These are phyloP conservation scores for Rhynchospora tenuis DNA, from an alignment of 176 grass and related monocot genomes.

Conservation along the genomic window DNA sequence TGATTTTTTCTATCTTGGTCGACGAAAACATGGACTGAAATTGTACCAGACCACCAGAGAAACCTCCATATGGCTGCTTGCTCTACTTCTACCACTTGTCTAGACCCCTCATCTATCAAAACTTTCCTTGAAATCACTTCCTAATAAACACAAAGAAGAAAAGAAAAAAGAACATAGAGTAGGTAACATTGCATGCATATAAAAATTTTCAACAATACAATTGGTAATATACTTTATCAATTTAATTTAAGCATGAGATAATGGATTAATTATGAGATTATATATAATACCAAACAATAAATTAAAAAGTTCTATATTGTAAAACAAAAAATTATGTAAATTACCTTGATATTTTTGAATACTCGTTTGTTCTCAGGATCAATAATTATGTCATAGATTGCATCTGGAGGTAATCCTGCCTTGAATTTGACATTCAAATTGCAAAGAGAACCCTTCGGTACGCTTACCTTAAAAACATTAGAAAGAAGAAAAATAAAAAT, in stretches of 20 bases:
- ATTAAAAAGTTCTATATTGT: not conserved
- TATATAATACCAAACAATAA: not conserved
- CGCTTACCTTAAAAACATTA: constrained; percentile 54
- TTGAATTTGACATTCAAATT: constrained; percentile 72
- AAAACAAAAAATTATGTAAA: not conserved
- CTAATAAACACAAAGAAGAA: constrained; percentile 27
- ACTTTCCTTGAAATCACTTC: constrained; percentile 86
- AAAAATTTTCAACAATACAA: not conserved
- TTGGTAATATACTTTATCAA: not conserved
- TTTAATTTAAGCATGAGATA: not conserved
- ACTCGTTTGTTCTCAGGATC: constrained; percentile 88
- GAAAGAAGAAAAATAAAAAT: not conserved
- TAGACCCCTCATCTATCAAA: constrained; percentile 60
- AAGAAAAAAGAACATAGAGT: not conserved
- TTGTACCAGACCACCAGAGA: constrained; percentile 91
- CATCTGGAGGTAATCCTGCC: constrained; percentile 74
- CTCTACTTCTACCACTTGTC: constrained; percentile 87
- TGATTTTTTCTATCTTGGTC: constrained; percentile 81
- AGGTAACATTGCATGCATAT: not conserved
- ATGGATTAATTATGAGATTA: not conserved
- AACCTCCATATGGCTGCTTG: constrained; percentile 89
- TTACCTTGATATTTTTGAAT: constrained; percentile 96
- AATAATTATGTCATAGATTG: constrained; percentile 87
- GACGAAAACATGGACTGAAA: constrained; percentile 84
- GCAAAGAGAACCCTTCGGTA: constrained; percentile 86